phyloP scores from a whole-genome alignment of 768 basidiomycete species.

The Hygrophoropsis aurantiaca region DNA sequence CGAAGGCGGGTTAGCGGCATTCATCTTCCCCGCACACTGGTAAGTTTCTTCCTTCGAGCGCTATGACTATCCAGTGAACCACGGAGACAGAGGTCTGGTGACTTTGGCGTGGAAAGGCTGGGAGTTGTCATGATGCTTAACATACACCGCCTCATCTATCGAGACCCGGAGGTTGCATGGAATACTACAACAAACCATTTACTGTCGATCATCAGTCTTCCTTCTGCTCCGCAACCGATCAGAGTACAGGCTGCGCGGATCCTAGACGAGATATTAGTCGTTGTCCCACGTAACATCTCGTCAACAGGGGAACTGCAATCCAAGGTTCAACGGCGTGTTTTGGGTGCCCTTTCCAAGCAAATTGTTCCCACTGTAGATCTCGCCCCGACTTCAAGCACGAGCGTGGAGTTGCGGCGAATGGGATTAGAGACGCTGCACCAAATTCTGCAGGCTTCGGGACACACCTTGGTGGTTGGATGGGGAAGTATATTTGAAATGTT shows the following conservation, averaged over 20 bases:
- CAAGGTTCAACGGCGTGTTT: slow-evolving; percentile 75
- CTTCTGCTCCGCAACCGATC: slow-evolving; percentile 70
- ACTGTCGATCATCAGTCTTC: slow-evolving; percentile 69
- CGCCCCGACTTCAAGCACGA: slow-evolving; percentile 44
- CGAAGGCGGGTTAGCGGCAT: slow-evolving; percentile 85
- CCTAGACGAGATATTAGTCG: slow-evolving; percentile 78
- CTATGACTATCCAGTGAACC: slow-evolving; percentile 2
- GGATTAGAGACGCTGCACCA: slow-evolving; percentile 88
- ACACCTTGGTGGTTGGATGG: slow-evolving; percentile 92
- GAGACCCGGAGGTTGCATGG: slow-evolving; percentile 86
- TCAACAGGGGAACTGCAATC: slow-evolving; percentile 62
- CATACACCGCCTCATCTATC: slow-evolving; percentile 82
- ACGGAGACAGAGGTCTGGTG: slow-evolving; percentile 70
- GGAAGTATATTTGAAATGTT: slow-evolving; percentile 91
- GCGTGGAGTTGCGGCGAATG: slow-evolving; percentile 81
- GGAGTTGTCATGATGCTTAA: slow-evolving; percentile 80
- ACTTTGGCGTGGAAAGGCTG: slow-evolving; percentile 90
- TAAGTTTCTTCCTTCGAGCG: slow-evolving; percentile 35
- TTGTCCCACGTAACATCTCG: slow-evolving; percentile 71
- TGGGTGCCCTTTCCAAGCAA: slow-evolving; percentile 84
- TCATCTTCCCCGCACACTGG: slow-evolving; percentile 75
- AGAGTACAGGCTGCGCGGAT: slow-evolving; percentile 88
- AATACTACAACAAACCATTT: slow-evolving; percentile 77
- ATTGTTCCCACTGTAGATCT: slow-evolving; percentile 48
- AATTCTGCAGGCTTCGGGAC: slow-evolving; percentile 88